Evolutionary conservation across 192 early-diverging fungal genomes (phyloP), one percentile per base, ranked within the genome.

Genomic region (Dispira simplex): DNA sequence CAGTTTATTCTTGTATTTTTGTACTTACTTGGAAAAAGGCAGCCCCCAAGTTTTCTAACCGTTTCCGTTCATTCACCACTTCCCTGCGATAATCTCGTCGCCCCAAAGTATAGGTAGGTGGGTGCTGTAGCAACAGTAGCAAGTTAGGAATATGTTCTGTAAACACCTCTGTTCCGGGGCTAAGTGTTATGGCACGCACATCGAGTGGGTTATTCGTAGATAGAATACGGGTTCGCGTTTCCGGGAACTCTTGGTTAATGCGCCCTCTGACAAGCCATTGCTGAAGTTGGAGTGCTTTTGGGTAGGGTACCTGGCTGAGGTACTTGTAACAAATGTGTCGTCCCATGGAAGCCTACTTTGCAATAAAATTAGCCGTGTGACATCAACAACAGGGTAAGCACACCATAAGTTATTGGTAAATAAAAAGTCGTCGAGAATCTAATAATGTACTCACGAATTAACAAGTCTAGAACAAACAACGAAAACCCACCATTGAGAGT

Each of bases 101-200:
- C 0, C 96, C 96, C 49, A 85, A 86, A 16, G 96, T 99, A 68
- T 83, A 99, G 1, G 91, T 92, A 8, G 93, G 93, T 2, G 86
- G 75, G 66, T 99, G 96, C 71, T 97, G 76, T 0, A 90, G 73
- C 48, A 89, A 69, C n/a, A 89, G 65, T 10, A 92, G 43, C 14
- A 83, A 59, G 68, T 89, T 81, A 8, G 65, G 63, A 53, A 49
- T 66, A 59, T 32, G 77, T 72, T 14, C 52, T 23, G 16, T 58
- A 57, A 44, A 23, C 25, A 0, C 39, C 39, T 23, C 46, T 18
- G 65, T 46, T 26, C 13, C 66, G 67, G 4, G 13, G 13, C 9
- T 13, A 8, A 0, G 46, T 51, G 16, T 44, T 25, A 2, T 28
- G 21, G 25, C 57, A 53, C 12, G 11, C 18, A 27, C 11, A 44